A percentile compares a stretch with the other conserved stretches of the same genome.
Evolutionary conservation across 225 moss, liverwort and hornwort species (phyloP).

Genomic region (Antitrichia curtipendula): DNA sequence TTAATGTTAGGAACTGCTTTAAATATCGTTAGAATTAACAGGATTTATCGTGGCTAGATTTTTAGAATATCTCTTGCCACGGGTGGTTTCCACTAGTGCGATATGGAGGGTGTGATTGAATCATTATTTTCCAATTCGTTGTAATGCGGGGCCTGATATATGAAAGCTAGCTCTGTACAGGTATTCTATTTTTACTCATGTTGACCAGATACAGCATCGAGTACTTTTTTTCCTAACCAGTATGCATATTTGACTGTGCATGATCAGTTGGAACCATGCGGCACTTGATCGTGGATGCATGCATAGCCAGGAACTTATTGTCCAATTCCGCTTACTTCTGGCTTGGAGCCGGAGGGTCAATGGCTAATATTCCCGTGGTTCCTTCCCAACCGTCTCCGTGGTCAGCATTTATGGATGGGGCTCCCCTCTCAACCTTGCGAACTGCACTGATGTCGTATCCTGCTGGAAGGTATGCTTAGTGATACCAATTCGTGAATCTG

Average conservation of each 20-base stretch:
- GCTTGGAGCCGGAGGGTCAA: conserved; percentile 51
- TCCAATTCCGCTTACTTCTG: conserved; percentile 85
- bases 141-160: background rate
- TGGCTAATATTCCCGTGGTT: conserved; percentile 26
- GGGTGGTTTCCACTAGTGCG: background rate
- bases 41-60: background rate
- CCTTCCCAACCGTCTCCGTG: conserved; percentile 80
- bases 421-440: conserved; percentile 62
- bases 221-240: background rate
- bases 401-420: conserved; percentile 94
- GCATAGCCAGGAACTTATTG: conserved; percentile 65
- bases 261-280: conserved; percentile 77
- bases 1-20: background rate
- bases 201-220: background rate
- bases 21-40: background rate
- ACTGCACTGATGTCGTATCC: conserved; percentile 52
- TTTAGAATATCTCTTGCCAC: background rate
- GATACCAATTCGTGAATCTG: background rate
- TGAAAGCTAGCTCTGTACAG: background rate
- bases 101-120: background rate
- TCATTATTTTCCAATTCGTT: background rate
- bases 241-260: background rate
- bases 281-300: conserved; percentile 90
- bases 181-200: background rate
- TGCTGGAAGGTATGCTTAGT: conserved; percentile 71